Evolutionary conservation across 2,329 filamentous ascomycete species (phyloP), one percentile per base, ranked within the genome.

Genomic region (Grosmannia penicillata): DNA sequence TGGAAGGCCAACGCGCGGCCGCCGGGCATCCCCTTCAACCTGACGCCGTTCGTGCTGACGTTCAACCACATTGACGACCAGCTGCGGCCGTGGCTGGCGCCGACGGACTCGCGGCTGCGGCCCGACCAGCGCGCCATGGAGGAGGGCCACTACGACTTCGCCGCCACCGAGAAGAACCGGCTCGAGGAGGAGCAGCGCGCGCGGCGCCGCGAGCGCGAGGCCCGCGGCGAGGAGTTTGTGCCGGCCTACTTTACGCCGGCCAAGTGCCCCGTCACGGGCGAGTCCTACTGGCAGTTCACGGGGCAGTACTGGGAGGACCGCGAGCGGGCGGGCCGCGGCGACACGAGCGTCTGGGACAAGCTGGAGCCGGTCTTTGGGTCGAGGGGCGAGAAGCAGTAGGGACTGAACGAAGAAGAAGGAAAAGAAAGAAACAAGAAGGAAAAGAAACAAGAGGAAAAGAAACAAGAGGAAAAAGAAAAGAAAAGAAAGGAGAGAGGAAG

Each of bases 111-210:
- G 2, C 72, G 91, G n/a, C 66, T 94, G 24, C 72, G 91, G 23
- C 89, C 91, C 0, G 91, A 98, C 57, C 91, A 98, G 62, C 72
- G 91, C 10, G 91, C 91, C 2, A 98, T 98, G 91, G 91, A 98
- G 56, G 87, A 96, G 44, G 91, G 89, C n/a, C 75, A 87, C 58
- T 98, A 98, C 53, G 89, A 96, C 52, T 69, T 91, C 43, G 91
- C 91, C 2, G 91, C 89, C 0, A 74, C 72, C 6, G 91, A 98
- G 65, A 98, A 98, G 72, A 91, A 89, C 52, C 71, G 91, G 2
- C 73, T 98, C 0, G 91, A 98, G 58, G 82, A 95, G 62, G 86
- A 78, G 46, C 91, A 98, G 65, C 70, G 91, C 43, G 76, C 78
- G 9, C 78, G 79, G 42, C 65, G 91, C 44, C 64, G 82, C 39